Evolutionary conservation across 73 alveolate species (phyloP).

Genomic region (Stentor coeruleus): DNA sequence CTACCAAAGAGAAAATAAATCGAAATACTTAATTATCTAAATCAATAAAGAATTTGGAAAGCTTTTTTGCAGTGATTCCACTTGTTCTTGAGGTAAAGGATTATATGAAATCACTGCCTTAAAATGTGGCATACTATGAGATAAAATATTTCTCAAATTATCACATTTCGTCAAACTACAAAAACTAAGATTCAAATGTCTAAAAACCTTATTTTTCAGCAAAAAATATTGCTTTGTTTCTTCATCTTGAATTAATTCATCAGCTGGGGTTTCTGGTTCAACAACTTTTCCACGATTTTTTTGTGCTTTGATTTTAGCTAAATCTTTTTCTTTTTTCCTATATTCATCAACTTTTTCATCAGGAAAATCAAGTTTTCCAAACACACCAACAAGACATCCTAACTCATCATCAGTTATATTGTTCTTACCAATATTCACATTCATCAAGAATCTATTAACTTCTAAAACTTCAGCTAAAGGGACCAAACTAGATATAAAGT

Average conservation of each 20-base stretch:
- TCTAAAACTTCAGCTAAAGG: not conserved
- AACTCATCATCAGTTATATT: not conserved
- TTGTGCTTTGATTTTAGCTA: conserved; percentile 10
- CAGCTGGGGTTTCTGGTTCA: conserved; percentile 21
- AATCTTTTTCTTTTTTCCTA: conserved; percentile 18
- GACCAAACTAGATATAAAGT: not conserved
- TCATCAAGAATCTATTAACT: not conserved
- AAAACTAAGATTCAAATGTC: not conserved
- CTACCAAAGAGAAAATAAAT: no score
- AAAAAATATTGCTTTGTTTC: conserved; percentile 4
- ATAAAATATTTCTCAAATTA: not conserved
- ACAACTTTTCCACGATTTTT: conserved; percentile 8
- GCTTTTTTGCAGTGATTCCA: not conserved
- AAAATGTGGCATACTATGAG: not conserved
- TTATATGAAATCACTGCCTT: not conserved
- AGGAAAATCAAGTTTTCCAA: conserved; percentile 16
- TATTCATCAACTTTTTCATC: conserved; percentile 20
- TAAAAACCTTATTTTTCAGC: conserved; percentile 13
- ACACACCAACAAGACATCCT: conserved; percentile 6
- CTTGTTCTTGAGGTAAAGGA: not conserved
- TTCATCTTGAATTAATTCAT: conserved; percentile 13
- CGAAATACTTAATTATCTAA: no score
- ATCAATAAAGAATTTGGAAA: no score
- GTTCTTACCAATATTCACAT: not conserved
- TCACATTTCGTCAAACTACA: not conserved